phyloP scores from a whole-genome alignment of 768 basidiomycete genomes.

The Psilocybe tampanensis region DNA sequence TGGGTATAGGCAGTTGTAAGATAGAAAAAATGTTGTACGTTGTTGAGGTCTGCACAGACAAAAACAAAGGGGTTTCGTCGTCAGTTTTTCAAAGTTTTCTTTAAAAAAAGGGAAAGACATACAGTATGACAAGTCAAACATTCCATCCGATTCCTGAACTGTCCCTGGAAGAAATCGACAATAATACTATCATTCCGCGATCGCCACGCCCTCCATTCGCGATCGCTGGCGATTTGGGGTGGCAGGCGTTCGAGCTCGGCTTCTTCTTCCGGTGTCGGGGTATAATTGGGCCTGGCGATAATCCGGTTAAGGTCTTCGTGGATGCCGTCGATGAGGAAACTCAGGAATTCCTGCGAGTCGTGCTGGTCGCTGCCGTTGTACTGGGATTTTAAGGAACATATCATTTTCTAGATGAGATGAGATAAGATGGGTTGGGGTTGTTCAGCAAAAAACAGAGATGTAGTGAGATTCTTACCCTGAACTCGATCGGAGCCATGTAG shows the following conservation, averaged over 20 bases:
- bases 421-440: background rate
- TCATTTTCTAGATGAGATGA: slow-evolving; percentile 34
- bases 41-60: slow-evolving; percentile 77
- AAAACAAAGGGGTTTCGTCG: background rate
- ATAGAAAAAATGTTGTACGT: slow-evolving; percentile 98
- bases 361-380: slow-evolving; percentile 92
- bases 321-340: slow-evolving; percentile 89
- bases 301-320: slow-evolving; percentile 90
- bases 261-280: slow-evolving; percentile 78
- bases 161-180: slow-evolving; percentile 97
- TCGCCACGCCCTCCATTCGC: slow-evolving; percentile 92
- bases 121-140: slow-evolving; percentile 92
- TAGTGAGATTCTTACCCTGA: slow-evolving; percentile 74
- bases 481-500: slow-evolving; percentile 79
- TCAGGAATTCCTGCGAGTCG: slow-evolving; percentile 97
- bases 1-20: slow-evolving; percentile 86
- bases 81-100: background rate
- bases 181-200: slow-evolving; percentile 91
- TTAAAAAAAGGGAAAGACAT: slow-evolving; percentile 16
- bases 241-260: slow-evolving; percentile 87
- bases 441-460: background rate
- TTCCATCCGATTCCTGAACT: slow-evolving; percentile 87
- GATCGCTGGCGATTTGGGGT: slow-evolving; percentile 84
- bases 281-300: slow-evolving; percentile 65
- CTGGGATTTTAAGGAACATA: slow-evolving; percentile 59